Evolutionary conservation across 352 stramenopile species (phyloP).

Genomic region (Pythium chondricola): DNA sequence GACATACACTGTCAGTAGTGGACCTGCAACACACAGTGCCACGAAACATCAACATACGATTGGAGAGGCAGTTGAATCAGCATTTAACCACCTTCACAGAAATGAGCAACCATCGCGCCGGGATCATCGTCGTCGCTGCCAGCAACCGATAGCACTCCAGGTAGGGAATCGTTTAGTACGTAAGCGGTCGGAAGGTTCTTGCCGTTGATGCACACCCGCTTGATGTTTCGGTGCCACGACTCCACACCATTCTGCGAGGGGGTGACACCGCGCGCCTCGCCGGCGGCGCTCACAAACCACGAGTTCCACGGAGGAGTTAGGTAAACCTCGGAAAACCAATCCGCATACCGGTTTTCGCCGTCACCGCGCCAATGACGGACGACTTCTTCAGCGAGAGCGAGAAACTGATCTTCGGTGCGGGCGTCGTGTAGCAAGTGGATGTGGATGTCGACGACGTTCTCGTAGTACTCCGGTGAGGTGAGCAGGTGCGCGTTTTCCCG

Average conservation of each 20-base stretch:
- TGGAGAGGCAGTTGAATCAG: too few species aligned
- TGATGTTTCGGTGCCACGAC: conserved; percentile 9
- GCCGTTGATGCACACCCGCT: too few species aligned
- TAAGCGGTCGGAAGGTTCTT: too few species aligned
- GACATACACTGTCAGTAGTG: too few species aligned
- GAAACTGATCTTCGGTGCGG: neutral
- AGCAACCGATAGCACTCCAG: too few species aligned
- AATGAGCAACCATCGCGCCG: too few species aligned
- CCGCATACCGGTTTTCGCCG: neutral
- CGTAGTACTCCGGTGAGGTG: neutral
- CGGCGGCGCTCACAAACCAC: neutral
- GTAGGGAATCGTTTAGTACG: too few species aligned
- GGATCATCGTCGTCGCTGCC: too few species aligned
- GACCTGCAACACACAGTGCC: too few species aligned
- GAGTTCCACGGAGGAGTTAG: neutral
- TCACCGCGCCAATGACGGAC: neutral
- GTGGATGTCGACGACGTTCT: neutral
- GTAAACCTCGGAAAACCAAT: neutral
- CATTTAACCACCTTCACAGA: too few species aligned
- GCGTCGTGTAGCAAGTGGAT: neutral
- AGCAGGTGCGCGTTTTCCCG: neutral
- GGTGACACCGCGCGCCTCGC: conserved; percentile 1
- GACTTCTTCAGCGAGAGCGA: neutral
- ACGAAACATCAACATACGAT: too few species aligned
- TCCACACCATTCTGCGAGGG: conserved; percentile 12